Base-by-base conservation (phyloP, 2,329 filamentous ascomycete species). In the Monosporascus sp. region DNA sequence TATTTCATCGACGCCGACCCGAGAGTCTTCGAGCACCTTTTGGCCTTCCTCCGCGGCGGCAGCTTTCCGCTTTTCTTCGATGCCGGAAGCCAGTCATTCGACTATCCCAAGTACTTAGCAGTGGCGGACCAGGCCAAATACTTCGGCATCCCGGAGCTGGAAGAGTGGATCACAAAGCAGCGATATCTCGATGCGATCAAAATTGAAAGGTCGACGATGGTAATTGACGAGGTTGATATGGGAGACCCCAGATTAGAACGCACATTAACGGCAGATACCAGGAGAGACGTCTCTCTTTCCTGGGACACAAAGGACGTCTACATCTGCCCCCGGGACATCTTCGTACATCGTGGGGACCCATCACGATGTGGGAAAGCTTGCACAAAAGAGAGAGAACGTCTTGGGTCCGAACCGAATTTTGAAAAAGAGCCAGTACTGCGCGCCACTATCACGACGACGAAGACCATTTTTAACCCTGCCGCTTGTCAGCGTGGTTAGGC, bases 1-100 rank as follows among this genome's bases (percentile, higher is more conserved):
- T 69, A 69, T 57, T 75, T 74, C 58, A 51, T 76, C 20, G 72
- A 76, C 52, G 60, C 69, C 0, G 69, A 75, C 44, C 60, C 67
- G 0, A 54, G 61, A 0, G 27, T 71, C 2, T 76, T 76, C 53
- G 52, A 62, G 14, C 62, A 74, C 49, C 59, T 73, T 52, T 61
- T 73, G 3, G 56, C 59, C 0, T 73, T 66, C 52, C 62, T 73
- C 14, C 67, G 71, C 2, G 63, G 58, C 5, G 61, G 64, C 2
- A 59, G 64, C 4, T 60, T 64, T 36, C 70, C 72, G 0, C 22
- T 75, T 0, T 73, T 73, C 59, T 73, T 65, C 53, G 56, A 66
- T 41, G 52, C 56, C 1, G 36, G 8, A 6, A 60, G 57, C 7
- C 64, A 66, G 1, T 41, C 51, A 0, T 71, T 70, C 51, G 64